These are phyloP conservation scores for Coemansia brasiliensis DNA, from an alignment of 192 early-diverging fungal species.

Conservation along the genomic window DNA sequence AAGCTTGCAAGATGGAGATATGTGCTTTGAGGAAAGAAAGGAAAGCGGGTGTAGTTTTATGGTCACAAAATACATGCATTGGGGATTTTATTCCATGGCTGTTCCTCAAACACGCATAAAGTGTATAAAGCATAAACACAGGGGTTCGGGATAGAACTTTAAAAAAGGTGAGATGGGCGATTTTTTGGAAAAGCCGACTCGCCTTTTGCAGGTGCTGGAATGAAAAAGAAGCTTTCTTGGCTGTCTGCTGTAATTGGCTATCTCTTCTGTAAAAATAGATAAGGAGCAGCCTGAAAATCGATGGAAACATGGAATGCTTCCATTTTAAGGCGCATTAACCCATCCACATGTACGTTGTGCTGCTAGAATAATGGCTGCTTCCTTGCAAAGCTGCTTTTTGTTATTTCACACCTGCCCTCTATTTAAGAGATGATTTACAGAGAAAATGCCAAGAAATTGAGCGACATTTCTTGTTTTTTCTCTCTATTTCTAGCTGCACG, in stretches of 20 bases:
- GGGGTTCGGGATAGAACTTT: not conserved
- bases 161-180: not conserved
- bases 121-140: not conserved
- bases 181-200: not conserved
- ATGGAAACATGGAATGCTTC: conserved; percentile 8
- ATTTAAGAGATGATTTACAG: conserved; percentile 7
- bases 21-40: not conserved
- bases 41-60: not conserved
- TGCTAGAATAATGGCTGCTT: not conserved
- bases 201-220: not conserved
- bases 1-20: not conserved
- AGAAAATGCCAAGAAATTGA: conserved; percentile 18
- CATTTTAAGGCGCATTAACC: conserved; percentile 7
- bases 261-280: conserved; percentile 1
- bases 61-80: not conserved
- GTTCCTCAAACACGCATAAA: not conserved
- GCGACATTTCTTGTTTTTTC: not conserved
- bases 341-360: not conserved
- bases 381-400: not conserved
- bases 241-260: not conserved
- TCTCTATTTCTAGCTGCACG: not conserved
- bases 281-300: not conserved
- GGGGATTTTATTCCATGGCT: conserved; percentile 4
- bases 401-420: not conserved
- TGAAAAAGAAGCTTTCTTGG: not conserved